phyloP scores from a whole-genome alignment of 306 rosid species.

The Ziziphus jujuba region DNA sequence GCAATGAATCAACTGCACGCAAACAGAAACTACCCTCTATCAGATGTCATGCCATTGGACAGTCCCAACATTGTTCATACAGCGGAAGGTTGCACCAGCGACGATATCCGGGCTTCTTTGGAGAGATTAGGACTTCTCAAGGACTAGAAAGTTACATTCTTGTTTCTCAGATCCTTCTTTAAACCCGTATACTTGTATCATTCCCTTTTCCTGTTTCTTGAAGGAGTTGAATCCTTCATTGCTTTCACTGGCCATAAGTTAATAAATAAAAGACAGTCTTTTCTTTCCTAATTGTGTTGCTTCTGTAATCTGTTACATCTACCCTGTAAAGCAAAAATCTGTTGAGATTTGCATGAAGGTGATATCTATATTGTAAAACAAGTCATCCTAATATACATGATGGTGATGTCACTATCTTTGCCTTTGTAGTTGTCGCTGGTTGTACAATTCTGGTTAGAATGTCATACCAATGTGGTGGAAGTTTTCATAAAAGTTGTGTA shows the following conservation, averaged over 20 bases:
- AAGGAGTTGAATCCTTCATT: neutral
- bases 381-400: too few relatives aligned
- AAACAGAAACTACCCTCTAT: constrained; percentile 82
- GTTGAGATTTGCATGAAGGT: neutral
- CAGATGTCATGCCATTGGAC: constrained; percentile 79
- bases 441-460: neutral
- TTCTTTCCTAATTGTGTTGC: neutral
- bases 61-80: constrained; percentile 71
- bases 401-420: too few relatives aligned
- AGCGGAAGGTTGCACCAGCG: constrained; percentile 49
- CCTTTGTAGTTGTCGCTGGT: neutral
- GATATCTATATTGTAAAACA: too few relatives aligned
- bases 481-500: neutral
- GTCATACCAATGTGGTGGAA: neutral
- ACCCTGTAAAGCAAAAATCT: neutral
- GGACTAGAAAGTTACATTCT: constrained; percentile 29
- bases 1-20: constrained; percentile 69
- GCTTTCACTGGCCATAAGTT: constrained; percentile 2
- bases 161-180: neutral
- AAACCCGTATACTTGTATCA: constrained; percentile 4
- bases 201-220: neutral
- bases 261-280: constrained; percentile 22
- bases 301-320: neutral
- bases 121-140: constrained; percentile 62
- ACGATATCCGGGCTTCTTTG: constrained; percentile 60